Evolutionary conservation across 176 grass and related monocot genomes (phyloP).

Genomic region (Aegilops speltoides): DNA sequence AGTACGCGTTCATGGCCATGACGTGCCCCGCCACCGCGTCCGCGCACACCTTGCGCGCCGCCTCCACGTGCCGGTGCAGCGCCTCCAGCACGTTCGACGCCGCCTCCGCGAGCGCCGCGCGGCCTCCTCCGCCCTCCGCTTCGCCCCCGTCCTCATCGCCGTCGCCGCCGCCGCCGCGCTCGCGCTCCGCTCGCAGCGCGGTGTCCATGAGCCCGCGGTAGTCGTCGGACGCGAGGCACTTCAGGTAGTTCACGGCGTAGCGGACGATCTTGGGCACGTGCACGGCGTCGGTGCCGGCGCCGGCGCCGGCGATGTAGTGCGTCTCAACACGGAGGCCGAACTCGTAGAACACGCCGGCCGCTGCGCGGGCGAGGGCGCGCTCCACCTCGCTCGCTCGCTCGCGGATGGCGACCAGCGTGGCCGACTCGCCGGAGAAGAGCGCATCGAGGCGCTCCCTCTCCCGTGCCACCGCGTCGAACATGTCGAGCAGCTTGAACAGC

Average conservation of each 20-base stretch:
- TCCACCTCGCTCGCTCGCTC: constrained; percentile 54
- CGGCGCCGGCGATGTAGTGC: constrained; percentile 21
- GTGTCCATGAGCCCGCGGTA: constrained; percentile 48
- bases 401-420: constrained; percentile 36
- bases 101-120: constrained; percentile 30
- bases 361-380: constrained; percentile 46
- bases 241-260: constrained; percentile 66
- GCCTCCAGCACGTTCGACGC: constrained; percentile 51
- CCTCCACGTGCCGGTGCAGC: constrained; percentile 57
- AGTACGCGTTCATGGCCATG: constrained; percentile 70
- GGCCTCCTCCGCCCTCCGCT: neutral
- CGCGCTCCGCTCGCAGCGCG: constrained; percentile 45
- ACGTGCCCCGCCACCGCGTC: constrained; percentile 45
- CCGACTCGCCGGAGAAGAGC: constrained; percentile 47
- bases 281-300: neutral
- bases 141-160: neutral
- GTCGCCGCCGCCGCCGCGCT: neutral
- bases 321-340: constrained; percentile 63
- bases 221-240: constrained; percentile 54
- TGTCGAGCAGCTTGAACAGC: constrained; percentile 80
- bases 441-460: constrained; percentile 29
- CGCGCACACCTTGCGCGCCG: constrained; percentile 25
- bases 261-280: constrained; percentile 69
- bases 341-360: constrained; percentile 49
- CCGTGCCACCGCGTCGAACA: constrained; percentile 47